Percentiles rank a stretch among this genome's conserved stretches.
Evolutionary conservation across 2,329 filamentous ascomycete genomes (phyloP).

Genomic region (Chaetomium olivaceum): DNA sequence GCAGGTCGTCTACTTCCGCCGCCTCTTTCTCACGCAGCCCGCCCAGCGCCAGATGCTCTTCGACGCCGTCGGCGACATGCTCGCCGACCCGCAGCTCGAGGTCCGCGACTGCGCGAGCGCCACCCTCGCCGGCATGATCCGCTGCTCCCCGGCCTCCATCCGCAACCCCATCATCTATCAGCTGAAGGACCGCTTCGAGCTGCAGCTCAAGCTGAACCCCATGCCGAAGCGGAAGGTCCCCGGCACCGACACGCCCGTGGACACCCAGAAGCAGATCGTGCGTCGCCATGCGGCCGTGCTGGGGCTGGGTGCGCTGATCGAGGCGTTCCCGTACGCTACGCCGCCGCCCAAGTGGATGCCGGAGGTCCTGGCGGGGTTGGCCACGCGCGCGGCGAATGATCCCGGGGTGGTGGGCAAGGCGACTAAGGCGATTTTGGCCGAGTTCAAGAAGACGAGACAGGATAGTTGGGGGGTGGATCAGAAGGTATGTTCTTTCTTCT

Average conservation of each 20-base stretch:
- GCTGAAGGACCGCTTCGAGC: slow-evolving; percentile 77
- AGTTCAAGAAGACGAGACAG: slow-evolving; percentile 99
- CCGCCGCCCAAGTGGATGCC: slow-evolving; percentile 94
- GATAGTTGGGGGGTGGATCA: slow-evolving; percentile 98
- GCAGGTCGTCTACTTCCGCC: slow-evolving; percentile 97
- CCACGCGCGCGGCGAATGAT: slow-evolving; percentile 81
- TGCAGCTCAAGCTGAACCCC: slow-evolving; percentile 76
- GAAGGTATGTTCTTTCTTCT: slow-evolving; percentile 66
- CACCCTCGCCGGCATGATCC: slow-evolving; percentile 95
- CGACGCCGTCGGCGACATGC: slow-evolving; percentile 92
- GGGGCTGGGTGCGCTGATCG: slow-evolving; percentile 84
- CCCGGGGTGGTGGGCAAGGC: slow-evolving; percentile 92
- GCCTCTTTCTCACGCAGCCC: slow-evolving; percentile 80
- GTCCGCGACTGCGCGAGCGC: slow-evolving; percentile 90
- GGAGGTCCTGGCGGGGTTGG: slow-evolving; percentile 82
- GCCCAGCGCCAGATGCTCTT: slow-evolving; percentile 79
- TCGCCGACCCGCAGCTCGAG: slow-evolving; percentile 87
- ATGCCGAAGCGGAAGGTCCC: slow-evolving; percentile 72
- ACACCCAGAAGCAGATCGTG: slow-evolving; percentile 75
- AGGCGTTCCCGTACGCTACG: slow-evolving; percentile 94
- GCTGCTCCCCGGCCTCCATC: slow-evolving; percentile 81
- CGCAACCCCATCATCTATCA: slow-evolving; percentile 75
- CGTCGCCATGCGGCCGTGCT: slow-evolving; percentile 87
- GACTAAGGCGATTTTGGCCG: slow-evolving; percentile 88
- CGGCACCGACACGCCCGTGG: slow-evolving; percentile 68